phyloP scores from a whole-genome alignment of 768 basidiomycete species.

The Tricholoma flavovirens region DNA sequence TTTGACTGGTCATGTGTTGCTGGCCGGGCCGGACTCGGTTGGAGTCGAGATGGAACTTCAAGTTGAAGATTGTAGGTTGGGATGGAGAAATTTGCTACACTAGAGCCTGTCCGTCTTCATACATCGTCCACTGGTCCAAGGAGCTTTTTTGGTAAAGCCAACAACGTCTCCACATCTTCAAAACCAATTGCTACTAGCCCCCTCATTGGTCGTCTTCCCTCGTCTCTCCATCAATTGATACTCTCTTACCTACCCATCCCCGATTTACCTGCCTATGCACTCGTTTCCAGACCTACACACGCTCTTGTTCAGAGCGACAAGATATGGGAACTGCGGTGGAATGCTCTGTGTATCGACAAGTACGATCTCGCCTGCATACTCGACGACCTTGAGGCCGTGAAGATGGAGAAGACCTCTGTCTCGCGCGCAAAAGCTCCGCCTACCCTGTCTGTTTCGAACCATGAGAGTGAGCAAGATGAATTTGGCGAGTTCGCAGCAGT shows the following conservation, averaged over 20 bases:
- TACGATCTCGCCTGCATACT: constrained; percentile 42
- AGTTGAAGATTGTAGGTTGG: no score
- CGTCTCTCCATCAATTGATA: constrained; percentile 69
- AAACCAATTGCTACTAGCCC: constrained; percentile 20
- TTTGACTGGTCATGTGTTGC: no score
- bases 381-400: constrained; percentile 51
- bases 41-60: no score
- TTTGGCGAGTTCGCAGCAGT: constrained; percentile 81
- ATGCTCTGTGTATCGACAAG: constrained; percentile 46
- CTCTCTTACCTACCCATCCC: constrained; percentile 71
- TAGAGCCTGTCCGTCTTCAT: constrained; percentile 69
- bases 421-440: constrained; percentile 29
- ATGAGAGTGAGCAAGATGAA: constrained; percentile 66
- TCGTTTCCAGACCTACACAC: constrained; percentile 58
- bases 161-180: constrained; percentile 9
- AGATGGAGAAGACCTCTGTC: constrained; percentile 29
- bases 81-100: constrained; percentile 85
- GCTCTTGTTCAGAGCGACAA: constrained; percentile 62
- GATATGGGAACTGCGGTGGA: constrained; percentile 76
- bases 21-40: no score
- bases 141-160: constrained; percentile 22
- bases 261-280: constrained; percentile 74
- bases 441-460: constrained; percentile 46
- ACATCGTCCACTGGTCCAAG: constrained; percentile 24
- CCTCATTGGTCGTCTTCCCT: constrained; percentile 74